phyloP scores from a whole-genome alignment of 2,329 filamentous ascomycete genomes.

The Daldinia eschscholtzii region DNA sequence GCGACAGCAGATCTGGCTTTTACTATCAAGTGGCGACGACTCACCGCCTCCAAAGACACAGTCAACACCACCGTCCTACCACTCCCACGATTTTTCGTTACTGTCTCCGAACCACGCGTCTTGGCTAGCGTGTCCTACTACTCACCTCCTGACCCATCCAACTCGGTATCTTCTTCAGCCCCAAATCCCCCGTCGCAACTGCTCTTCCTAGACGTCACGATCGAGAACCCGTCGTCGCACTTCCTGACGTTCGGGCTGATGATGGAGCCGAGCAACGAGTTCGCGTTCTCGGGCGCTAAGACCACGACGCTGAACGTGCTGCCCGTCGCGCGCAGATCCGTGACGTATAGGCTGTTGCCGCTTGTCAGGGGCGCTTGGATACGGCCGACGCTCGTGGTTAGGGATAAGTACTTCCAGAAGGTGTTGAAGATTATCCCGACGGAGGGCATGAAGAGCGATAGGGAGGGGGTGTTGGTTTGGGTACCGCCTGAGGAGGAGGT shows the following conservation, averaged over 20 bases:
- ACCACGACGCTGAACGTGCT: conserved; percentile 82
- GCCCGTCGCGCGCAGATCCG: conserved; percentile 79
- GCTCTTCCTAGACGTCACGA: conserved; percentile 68
- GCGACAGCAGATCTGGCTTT: conserved; percentile 81
- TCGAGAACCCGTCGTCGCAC: conserved; percentile 95
- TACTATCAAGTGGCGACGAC: conserved; percentile 80
- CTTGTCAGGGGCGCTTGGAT: conserved; percentile 76
- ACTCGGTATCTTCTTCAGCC: conserved; percentile 41
- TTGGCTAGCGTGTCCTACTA: conserved; percentile 70
- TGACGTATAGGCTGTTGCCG: conserved; percentile 82
- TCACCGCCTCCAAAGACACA: conserved; percentile 40
- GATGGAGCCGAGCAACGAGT: conserved; percentile 93
- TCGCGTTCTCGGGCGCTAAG: conserved; percentile 93
- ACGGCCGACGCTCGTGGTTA: conserved; percentile 78
- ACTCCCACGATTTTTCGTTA: conserved; percentile 83
- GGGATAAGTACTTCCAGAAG: conserved; percentile 95
- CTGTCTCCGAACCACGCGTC: conserved; percentile 88
- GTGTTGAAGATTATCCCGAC: conserved; percentile 84
- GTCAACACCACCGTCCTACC: conserved; percentile 76
- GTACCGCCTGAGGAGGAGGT: conserved; percentile 61
- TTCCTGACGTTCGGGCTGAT: conserved; percentile 92
- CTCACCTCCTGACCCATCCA: conserved; percentile 49
- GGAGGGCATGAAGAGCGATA: conserved; percentile 75
- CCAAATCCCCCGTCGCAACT: conserved; percentile 51
- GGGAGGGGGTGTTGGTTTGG: conserved; percentile 74